Evolutionary conservation across 163 green algal genomes (phyloP), one percentile per base, ranked within the genome.

Genomic region (Smithsoniella earleae): DNA sequence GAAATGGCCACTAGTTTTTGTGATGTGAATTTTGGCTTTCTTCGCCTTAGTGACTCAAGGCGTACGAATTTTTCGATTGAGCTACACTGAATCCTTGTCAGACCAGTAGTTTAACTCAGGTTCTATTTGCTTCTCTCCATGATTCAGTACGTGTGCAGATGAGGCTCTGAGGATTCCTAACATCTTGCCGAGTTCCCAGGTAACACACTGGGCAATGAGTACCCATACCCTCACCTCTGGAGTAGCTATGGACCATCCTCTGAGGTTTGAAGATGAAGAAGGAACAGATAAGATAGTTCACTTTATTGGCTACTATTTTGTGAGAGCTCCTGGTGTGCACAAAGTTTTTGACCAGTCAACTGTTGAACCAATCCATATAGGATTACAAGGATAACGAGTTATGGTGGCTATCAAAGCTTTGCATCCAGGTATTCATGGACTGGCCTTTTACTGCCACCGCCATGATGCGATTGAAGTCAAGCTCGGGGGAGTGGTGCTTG

Each of bases 351-450:
- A n/a, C n/a, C n/a, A n/a, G n/a, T n/a, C n/a, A n/a, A n/a, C n/a
- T n/a, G n/a, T n/a, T n/a, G n/a, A n/a, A n/a, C n/a, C n/a, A n/a
- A n/a, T n/a, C n/a, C n/a, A n/a, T n/a, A n/a, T n/a, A n/a, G n/a
- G n/a, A n/a, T n/a, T n/a, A n/a, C n/a, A n/a, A n/a, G n/a, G n/a
- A n/a, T n/a, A n/a, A n/a, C n/a, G n/a, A n/a, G n/a, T n/a, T n/a
- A n/a, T n/a, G n/a, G n/a, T n/a, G n/a, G n/a, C n/a, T n/a, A n/a
- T n/a, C n/a, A n/a, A n/a, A n/a, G n/a, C n/a, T n/a, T n/a, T n/a
- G n/a, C n/a, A n/a, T 49, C 10, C 58, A 69, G 58, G 58, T n/a
- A 13, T 69, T 5, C 58, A 69, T n/a, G 58, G 58, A 16, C 58
- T 69, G n/a, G 58, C 30, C 30, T 36, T 69, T n/a, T 69, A 69